Conservation (phyloP, 1,284 basidiomycete species). For the Ustanciosporium gigantosporum region DNA sequence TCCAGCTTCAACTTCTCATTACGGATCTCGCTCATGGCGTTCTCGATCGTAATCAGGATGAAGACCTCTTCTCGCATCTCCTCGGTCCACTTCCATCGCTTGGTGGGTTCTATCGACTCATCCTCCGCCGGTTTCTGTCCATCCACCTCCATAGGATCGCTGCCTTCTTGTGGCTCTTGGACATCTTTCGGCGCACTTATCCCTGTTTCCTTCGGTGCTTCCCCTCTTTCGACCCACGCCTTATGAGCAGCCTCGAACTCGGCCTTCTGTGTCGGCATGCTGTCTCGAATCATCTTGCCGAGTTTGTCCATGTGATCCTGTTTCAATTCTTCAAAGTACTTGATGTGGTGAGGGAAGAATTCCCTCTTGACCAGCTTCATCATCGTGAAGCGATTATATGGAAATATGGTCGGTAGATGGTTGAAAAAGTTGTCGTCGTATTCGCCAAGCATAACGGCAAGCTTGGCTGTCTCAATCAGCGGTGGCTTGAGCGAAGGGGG, state of each 20-base stretch:
- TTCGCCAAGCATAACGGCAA: slow-evolving; percentile 79
- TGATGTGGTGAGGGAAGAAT: slow-evolving; percentile 53
- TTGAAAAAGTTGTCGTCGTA: slow-evolving; percentile 91
- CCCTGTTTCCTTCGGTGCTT: slow-evolving; percentile 26
- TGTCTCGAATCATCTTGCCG: slow-evolving; percentile 34
- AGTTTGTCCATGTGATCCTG: slow-evolving; percentile 52
- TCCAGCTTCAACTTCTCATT: slow-evolving; percentile 57
- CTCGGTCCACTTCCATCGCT: slow-evolving; percentile 55
- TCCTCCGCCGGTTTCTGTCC: slow-evolving; percentile 21
- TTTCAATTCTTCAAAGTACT: slow-evolving; percentile 46
- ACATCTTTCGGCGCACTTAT: slow-evolving; percentile 9
- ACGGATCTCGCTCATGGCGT: slow-evolving; percentile 55
- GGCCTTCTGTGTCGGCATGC: slow-evolving; percentile 38
- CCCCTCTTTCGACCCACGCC: slow-evolving; percentile 35
- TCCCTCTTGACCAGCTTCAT: slow-evolving; percentile 59
- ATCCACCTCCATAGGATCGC: slow-evolving; percentile 14
- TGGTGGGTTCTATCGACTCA: slow-evolving; percentile 38
- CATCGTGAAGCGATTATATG: slow-evolving; percentile 80
- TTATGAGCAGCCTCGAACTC: slow-evolving; percentile 46
- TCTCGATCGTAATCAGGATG: slow-evolving; percentile 53
- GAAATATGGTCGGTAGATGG: slow-evolving; percentile 81
- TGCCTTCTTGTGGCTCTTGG: not conserved
- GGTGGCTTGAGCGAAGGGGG: slow-evolving; percentile 77
- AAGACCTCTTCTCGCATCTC: slow-evolving; percentile 56
- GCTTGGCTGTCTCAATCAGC: slow-evolving; percentile 72